Evolutionary conservation across 1,284 basidiomycete genomes (phyloP).

Genomic region (Sporisorium scitamineum): DNA sequence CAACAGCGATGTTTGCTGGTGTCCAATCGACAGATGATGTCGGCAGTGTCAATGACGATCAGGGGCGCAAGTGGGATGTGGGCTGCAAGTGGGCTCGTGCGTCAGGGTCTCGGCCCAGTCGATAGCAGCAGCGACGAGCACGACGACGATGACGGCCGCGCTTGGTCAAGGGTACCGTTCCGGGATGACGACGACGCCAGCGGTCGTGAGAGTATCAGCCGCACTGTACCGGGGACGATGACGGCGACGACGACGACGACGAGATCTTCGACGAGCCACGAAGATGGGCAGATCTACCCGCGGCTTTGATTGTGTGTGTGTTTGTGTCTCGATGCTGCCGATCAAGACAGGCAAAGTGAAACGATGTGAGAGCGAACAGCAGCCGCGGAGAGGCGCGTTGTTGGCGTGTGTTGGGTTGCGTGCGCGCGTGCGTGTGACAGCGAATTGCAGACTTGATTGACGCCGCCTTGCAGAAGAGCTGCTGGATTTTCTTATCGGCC

Average conservation of each 20-base stretch:
- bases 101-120: slow-evolving; percentile 8
- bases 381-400: not conserved
- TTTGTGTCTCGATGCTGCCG: not conserved
- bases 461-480: slow-evolving; percentile 9
- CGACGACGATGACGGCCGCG: slow-evolving; percentile 11
- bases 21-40: not conserved
- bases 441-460: slow-evolving; percentile 3
- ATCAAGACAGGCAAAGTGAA: not conserved
- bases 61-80: slow-evolving; percentile 1
- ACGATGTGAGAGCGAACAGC: slow-evolving; percentile 13
- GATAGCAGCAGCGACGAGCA: slow-evolving; percentile 1
- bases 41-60: not conserved
- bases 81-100: slow-evolving; percentile 28
- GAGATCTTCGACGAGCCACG: not conserved
- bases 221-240: not conserved
- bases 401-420: not conserved
- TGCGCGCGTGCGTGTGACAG: slow-evolving; percentile 8
- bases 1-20: not conserved
- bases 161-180: not conserved
- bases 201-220: slow-evolving; percentile 8
- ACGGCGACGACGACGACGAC: slow-evolving; percentile 3
- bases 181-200: not conserved
- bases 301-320: slow-evolving; percentile 5
- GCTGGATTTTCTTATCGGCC: slow-evolving; percentile 26
- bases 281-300: slow-evolving; percentile 1